phyloP scores from a whole-genome alignment of 225 moss, liverwort and hornwort species.

The Neckera pumila region DNA sequence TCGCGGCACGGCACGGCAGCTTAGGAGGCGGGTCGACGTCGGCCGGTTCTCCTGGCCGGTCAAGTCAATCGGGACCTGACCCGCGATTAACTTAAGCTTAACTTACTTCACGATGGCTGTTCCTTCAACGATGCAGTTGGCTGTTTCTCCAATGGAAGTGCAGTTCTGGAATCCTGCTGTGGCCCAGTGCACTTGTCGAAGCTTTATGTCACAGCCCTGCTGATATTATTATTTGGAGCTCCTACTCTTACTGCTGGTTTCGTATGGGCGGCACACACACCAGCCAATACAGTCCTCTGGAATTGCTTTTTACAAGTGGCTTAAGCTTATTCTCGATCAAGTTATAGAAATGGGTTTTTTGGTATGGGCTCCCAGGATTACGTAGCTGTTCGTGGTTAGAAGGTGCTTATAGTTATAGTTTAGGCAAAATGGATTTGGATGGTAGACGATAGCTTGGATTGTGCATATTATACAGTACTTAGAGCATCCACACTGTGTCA shows the following conservation, averaged over 20 bases:
- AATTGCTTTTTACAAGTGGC: neutral
- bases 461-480: no score
- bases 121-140: neutral
- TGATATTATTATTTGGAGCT: neutral
- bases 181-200: neutral
- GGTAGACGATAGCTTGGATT: neutral
- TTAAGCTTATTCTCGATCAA: neutral
- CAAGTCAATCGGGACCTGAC: neutral
- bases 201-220: neutral
- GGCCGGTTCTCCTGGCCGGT: neutral
- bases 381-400: neutral
- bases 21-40: neutral
- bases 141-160: neutral
- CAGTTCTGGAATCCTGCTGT: neutral
- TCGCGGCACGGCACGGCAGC: neutral
- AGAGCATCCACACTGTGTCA: no score
- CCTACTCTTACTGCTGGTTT: neutral
- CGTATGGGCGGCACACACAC: neutral
- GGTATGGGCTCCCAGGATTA: neutral
- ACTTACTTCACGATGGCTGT: neutral
- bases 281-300: neutral
- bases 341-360: neutral
- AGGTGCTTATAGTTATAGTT: neutral
- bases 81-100: neutral
- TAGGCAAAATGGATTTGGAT: neutral